phyloP scores from a whole-genome alignment of 768 basidiomycete species.

The Trametopsis cervina region DNA sequence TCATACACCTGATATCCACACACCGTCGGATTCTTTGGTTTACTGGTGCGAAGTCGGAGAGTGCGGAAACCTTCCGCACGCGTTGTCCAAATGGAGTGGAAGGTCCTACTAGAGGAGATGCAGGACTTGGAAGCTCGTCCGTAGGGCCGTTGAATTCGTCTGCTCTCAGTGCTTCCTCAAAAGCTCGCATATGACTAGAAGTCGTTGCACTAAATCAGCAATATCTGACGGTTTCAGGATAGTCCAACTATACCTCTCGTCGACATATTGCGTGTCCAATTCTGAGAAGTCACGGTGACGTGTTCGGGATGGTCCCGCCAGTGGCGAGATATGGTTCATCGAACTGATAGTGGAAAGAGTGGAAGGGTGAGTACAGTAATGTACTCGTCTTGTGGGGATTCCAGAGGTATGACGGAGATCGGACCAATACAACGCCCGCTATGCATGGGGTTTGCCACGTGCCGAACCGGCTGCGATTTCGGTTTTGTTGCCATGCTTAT shows the following conservation, averaged over 20 bases:
- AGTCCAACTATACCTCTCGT: constrained; percentile 54
- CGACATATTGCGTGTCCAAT: constrained; percentile 55
- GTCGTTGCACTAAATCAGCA: not conserved
- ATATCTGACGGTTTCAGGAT: not conserved
- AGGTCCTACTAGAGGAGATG: constrained; percentile 10
- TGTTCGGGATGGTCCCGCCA: no score
- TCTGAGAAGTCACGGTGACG: no score
- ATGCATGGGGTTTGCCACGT: no score
- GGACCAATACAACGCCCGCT: no score
- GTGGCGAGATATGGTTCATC: no score
- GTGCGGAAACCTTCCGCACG: constrained; percentile 73
- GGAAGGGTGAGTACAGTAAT: no score
- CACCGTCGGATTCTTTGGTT: constrained; percentile 79
- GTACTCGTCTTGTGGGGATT: no score
- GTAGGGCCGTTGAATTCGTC: constrained; percentile 14
- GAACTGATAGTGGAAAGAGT: no score
- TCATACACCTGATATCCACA: constrained; percentile 9
- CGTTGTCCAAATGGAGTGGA: constrained; percentile 32
- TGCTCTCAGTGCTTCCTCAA: constrained; percentile 57
- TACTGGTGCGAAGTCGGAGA: constrained; percentile 87
- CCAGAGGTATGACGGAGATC: no score
- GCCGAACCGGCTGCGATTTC: no score
- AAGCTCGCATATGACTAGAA: constrained; percentile 62
- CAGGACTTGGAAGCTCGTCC: constrained; percentile 11
- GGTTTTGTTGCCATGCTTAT: no score